phyloP scores from a whole-genome alignment of 2,329 filamentous ascomycete genomes.

The Verticillium albo-atrum region DNA sequence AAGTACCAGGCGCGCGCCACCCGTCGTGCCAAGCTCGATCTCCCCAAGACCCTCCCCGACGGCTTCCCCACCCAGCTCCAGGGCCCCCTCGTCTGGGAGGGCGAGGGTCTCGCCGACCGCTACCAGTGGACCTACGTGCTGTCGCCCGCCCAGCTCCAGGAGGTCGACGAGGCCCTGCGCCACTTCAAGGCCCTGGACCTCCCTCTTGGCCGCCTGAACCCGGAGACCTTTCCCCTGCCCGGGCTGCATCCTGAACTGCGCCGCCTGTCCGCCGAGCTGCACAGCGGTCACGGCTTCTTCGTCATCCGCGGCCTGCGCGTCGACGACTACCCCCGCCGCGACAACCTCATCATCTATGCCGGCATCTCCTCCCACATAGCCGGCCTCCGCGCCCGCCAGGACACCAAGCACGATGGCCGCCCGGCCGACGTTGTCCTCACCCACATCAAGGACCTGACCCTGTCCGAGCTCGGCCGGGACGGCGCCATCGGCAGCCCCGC shows the following conservation, averaged over 20 bases:
- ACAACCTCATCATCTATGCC: constrained; percentile 56
- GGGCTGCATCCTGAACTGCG: constrained; percentile 45
- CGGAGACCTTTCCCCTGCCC: constrained; percentile 52
- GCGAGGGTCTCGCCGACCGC: constrained; percentile 36
- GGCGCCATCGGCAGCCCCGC: constrained; percentile 51
- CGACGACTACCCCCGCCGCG: constrained; percentile 45
- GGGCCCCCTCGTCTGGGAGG: constrained; percentile 54
- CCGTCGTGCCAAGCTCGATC: constrained; percentile 35
- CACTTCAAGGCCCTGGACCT: constrained; percentile 23
- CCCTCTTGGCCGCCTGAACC: constrained; percentile 36
- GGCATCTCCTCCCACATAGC: constrained; percentile 57
- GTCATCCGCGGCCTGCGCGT: constrained; percentile 55
- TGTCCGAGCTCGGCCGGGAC: constrained; percentile 20
- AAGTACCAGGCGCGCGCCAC: constrained; percentile 49
- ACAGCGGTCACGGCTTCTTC: constrained; percentile 56
- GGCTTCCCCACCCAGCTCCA: constrained; percentile 46
- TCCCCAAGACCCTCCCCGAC: constrained; percentile 36
- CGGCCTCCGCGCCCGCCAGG: constrained; percentile 46
- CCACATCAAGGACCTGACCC: constrained; percentile 59
- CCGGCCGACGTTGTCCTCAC: constrained; percentile 47
- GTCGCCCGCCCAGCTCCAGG: constrained; percentile 38
- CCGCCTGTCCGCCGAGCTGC: constrained; percentile 47
- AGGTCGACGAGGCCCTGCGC: constrained; percentile 30
- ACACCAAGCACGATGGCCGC: constrained; percentile 37
- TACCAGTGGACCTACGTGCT: constrained; percentile 52